Conservation (phyloP, 176 grass and related monocot genomes). For the Cymbopogon citratus region DNA sequence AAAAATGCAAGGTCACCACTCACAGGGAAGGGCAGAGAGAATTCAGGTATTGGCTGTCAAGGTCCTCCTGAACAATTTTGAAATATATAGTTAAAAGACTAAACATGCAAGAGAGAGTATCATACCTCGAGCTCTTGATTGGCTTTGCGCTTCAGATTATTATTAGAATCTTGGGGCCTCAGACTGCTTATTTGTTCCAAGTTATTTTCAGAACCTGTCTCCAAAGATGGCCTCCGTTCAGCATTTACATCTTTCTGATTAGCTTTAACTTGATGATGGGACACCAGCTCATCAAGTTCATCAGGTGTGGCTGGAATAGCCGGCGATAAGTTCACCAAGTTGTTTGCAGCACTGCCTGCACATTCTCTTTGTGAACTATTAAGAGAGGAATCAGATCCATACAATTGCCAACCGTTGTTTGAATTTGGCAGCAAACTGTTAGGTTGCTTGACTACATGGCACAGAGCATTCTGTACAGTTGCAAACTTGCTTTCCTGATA, state of each 20-base stretch:
- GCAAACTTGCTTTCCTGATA: constrained; percentile 12
- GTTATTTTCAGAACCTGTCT: constrained; percentile 25
- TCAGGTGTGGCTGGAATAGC: constrained; percentile 19
- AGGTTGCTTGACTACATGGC: neutral
- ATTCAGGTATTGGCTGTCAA: neutral
- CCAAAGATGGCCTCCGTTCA: constrained; percentile 12
- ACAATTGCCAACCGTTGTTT: constrained; percentile 11
- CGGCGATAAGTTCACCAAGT: constrained; percentile 19
- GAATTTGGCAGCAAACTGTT: constrained; percentile 27
- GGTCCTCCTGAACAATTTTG: constrained; percentile 7
- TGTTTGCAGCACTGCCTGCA: constrained; percentile 40
- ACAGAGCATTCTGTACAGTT: neutral
- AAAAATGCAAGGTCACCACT: constrained; percentile 1
- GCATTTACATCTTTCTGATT: constrained; percentile 10
- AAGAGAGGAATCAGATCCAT: constrained; percentile 9
- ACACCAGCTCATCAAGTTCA: constrained; percentile 44
- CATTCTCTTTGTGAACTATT: constrained; percentile 39
- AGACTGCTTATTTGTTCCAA: constrained; percentile 29
- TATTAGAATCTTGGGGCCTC: constrained; percentile 17
- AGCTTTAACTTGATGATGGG: constrained; percentile 30
- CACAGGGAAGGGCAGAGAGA: neutral
- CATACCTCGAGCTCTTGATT: constrained; percentile 76
- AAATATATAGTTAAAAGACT: neutral
- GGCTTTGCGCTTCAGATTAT: constrained; percentile 43
- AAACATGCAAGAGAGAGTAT: constrained; percentile 9